These are phyloP conservation scores for Picochlorum sp. DNA, from an alignment of 139 green algal species.

Conservation along the genomic window DNA sequence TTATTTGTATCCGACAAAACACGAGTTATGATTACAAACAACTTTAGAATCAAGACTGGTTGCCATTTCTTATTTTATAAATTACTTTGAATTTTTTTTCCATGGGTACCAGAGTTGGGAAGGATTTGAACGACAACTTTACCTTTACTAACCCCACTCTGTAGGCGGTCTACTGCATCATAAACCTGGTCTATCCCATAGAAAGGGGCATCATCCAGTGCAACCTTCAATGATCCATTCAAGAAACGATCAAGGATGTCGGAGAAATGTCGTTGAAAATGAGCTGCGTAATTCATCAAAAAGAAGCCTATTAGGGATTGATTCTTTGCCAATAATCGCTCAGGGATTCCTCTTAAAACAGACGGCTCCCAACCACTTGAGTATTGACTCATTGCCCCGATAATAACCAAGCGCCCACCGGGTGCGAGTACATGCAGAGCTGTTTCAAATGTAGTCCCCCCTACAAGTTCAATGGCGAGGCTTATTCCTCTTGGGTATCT, in stretches of 20 bases:
- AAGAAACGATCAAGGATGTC: constrained; percentile 19
- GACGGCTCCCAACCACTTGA: constrained; percentile 17
- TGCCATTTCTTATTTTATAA: too few relatives aligned
- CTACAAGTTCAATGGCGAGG: constrained; percentile 58
- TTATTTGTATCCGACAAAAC: too few relatives aligned
- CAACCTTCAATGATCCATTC: constrained; percentile 31
- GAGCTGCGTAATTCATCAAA: constrained; percentile 41
- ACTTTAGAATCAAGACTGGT: too few relatives aligned
- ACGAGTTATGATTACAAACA: too few relatives aligned
- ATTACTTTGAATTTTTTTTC: neutral
- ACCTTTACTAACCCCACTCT: constrained; percentile 53
- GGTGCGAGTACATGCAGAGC: constrained; percentile 47
- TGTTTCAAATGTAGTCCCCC: constrained; percentile 62
- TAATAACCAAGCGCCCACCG: constrained; percentile 55
- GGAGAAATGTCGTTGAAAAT: constrained; percentile 34
- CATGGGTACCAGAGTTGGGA: neutral
- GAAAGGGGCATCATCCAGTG: constrained; percentile 31
- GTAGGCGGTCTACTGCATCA: constrained; percentile 59
- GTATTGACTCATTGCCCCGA: constrained; percentile 61
- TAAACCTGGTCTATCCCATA: constrained; percentile 32
- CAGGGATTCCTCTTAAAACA: constrained; percentile 37
- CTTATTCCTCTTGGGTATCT: constrained; percentile 52
- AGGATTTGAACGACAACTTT: constrained; percentile 45
- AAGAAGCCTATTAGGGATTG: constrained; percentile 67
- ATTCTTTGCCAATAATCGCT: constrained; percentile 71